Evolutionary conservation across 345 rosid genomes (phyloP), one percentile per base, ranked within the genome.

Genomic region (Firmiana major): DNA sequence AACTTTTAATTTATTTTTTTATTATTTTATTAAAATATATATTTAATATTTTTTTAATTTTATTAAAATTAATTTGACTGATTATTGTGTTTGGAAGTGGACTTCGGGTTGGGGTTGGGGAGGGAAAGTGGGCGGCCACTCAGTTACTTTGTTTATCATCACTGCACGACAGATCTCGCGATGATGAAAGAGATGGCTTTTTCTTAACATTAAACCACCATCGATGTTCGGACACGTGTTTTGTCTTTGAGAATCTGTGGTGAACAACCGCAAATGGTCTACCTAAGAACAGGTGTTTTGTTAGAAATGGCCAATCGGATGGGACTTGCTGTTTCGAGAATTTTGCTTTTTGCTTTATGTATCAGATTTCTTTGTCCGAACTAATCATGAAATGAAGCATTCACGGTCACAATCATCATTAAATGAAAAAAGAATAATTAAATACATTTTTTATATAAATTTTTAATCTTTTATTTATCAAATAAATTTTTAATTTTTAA

Each of bases 41-140:
- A n/a, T n/a, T n/a, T n/a, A n/a, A n/a, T n/a, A n/a, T n/a, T n/a
- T n/a, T n/a, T n/a, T n/a, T n/a, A n/a, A n/a, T n/a, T n/a, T n/a
- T n/a, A n/a, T n/a, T n/a, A n/a, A n/a, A n/a, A n/a, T n/a, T n/a
- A n/a, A n/a, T n/a, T n/a, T n/a, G n/a, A n/a, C n/a, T n/a, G n/a
- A n/a, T n/a, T n/a, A n/a, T n/a, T n/a, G n/a, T 69, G 73, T 16
- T 46, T 7, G 73, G 74, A 13, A 17, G 15, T 22, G 6, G 48
- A 46, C 42, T 26, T 9, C 15, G 24, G 51, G 1, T 31, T 9
- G 22, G 24, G 51, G 1, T 31, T 9, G 15, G 24, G 15, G 4
- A 46, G 71, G 71, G 71, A 16, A 42, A 54, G 59, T 54, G 66
- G 66, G 66, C 38, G 28, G 6, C 66, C 40, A 62, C 66, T 24